Conservation (phyloP, 2,329 filamentous ascomycete genomes). For the Xylariaceae sp. region DNA sequence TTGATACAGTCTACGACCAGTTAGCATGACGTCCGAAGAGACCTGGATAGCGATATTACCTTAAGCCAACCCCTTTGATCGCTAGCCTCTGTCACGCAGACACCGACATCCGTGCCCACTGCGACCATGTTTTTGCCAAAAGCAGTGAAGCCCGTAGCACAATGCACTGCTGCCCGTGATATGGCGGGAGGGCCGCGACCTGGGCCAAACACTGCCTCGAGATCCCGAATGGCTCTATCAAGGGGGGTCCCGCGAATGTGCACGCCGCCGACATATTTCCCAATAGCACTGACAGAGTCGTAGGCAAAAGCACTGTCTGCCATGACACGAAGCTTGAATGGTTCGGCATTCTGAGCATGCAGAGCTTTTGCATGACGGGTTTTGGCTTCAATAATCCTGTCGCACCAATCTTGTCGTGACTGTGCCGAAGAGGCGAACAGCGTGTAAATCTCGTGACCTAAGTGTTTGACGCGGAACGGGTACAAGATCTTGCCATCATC, state of each 20-base stretch:
- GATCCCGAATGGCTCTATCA: constrained; percentile 82
- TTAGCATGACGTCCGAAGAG: background rate
- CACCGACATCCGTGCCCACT: constrained; percentile 90
- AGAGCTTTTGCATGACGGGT: constrained; percentile 86
- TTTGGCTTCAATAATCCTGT: constrained; percentile 91
- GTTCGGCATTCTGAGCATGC: constrained; percentile 89
- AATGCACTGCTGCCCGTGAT: constrained; percentile 84
- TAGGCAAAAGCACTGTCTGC: constrained; percentile 89
- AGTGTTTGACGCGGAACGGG: constrained; percentile 92
- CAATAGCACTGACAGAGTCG: constrained; percentile 57
- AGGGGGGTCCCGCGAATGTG: constrained; percentile 87
- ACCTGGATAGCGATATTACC: constrained; percentile 45
- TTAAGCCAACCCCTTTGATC: constrained; percentile 89
- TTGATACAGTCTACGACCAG: constrained; percentile 64
- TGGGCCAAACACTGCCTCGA: constrained; percentile 73
- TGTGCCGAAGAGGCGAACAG: constrained; percentile 76
- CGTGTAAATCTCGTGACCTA: constrained; percentile 89
- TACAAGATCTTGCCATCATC: constrained; percentile 80
- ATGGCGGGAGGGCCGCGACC: constrained; percentile 70
- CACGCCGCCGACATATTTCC: constrained; percentile 58
- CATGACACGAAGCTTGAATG: constrained; percentile 86
- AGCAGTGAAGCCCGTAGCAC: constrained; percentile 82
- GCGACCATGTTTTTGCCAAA: constrained; percentile 85
- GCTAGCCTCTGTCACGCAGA: constrained; percentile 82
- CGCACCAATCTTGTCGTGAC: constrained; percentile 82